phyloP scores from a whole-genome alignment of 73 alveolate genomes.

The Paramecium pentaurelia region DNA sequence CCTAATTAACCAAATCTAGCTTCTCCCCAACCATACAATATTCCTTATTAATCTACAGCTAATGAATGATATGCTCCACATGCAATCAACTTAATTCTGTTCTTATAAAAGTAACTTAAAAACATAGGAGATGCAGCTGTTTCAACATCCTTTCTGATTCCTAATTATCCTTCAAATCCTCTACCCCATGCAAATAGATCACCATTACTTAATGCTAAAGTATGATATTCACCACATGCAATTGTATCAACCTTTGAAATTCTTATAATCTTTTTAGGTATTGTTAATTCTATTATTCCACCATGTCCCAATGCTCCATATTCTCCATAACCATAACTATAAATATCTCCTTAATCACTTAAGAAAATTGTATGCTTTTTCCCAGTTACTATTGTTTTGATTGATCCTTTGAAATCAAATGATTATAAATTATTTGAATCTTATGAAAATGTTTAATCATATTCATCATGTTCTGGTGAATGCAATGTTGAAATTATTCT shows the following conservation, averaged over 20 bases:
- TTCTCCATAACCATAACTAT: conserved; percentile 89
- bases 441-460: conserved; percentile 52
- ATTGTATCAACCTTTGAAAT: conserved; percentile 85
- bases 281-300: conserved; percentile 83
- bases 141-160: conserved; percentile 89
- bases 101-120: conserved; percentile 88
- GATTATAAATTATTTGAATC: conserved; percentile 39
- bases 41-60: conserved; percentile 90
- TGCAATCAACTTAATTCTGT: conserved; percentile 84
- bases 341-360: conserved; percentile 92
- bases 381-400: conserved; percentile 51
- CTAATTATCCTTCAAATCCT: conserved; percentile 99
- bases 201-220: conserved; percentile 93
- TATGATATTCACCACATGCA: conserved; percentile 98
- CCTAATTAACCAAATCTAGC: conserved; percentile 97
- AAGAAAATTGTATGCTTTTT: conserved; percentile 57
- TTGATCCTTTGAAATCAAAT: conserved; percentile 52
- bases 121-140: conserved; percentile 95
- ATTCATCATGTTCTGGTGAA: conserved; percentile 54
- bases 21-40: conserved; percentile 98
- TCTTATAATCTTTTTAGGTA: conserved; percentile 82
- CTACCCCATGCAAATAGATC: conserved; percentile 99
- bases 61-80: conserved; percentile 95
- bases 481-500: conserved; percentile 49
- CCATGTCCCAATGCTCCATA: conserved; percentile 97